Percentiles rank a stretch among this genome's conserved stretches.
phyloP scores from a whole-genome alignment of 768 basidiomycete genomes.

The Mycena pura region DNA sequence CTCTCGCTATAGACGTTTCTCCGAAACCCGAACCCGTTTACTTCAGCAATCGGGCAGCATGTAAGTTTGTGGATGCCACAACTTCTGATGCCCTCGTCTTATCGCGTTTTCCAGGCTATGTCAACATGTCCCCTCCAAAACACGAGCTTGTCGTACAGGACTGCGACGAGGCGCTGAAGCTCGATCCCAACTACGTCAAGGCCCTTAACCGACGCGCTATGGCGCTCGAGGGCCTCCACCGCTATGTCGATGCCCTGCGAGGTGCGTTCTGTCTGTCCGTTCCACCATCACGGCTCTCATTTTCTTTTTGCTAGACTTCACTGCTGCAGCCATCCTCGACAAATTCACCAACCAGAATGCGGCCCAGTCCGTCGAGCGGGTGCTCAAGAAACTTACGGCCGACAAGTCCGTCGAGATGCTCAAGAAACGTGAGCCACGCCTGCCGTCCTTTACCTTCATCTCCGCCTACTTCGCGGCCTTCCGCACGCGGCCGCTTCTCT shows the following conservation, averaged over 20 bases:
- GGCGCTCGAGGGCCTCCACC: conserved; percentile 79
- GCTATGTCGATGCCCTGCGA: conserved; percentile 78
- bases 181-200: conserved; percentile 88
- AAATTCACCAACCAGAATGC: conserved; percentile 86
- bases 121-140: conserved; percentile 88
- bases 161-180: conserved; percentile 85
- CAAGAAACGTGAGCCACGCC: conserved; percentile 31
- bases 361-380: conserved; percentile 86
- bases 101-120: conserved; percentile 65
- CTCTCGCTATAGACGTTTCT: conserved; percentile 74
- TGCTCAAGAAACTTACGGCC: conserved; percentile 81
- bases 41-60: conserved; percentile 97
- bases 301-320: conserved; percentile 74
- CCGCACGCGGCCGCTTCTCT: conserved; percentile 77
- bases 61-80: conserved; percentile 50
- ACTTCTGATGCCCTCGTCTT: not conserved
- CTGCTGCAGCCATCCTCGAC: conserved; percentile 94
- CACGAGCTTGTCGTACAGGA: conserved; percentile 84
- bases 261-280: conserved; percentile 55
- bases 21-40: conserved; percentile 90
- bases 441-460: conserved; percentile 55
- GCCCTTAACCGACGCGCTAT: conserved; percentile 89
- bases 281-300: not conserved
- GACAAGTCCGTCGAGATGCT: conserved; percentile 79
- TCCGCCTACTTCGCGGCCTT: conserved; percentile 97